Evolutionary conservation across 1,284 basidiomycete genomes (phyloP).

Genomic region (Pascua guehoae): DNA sequence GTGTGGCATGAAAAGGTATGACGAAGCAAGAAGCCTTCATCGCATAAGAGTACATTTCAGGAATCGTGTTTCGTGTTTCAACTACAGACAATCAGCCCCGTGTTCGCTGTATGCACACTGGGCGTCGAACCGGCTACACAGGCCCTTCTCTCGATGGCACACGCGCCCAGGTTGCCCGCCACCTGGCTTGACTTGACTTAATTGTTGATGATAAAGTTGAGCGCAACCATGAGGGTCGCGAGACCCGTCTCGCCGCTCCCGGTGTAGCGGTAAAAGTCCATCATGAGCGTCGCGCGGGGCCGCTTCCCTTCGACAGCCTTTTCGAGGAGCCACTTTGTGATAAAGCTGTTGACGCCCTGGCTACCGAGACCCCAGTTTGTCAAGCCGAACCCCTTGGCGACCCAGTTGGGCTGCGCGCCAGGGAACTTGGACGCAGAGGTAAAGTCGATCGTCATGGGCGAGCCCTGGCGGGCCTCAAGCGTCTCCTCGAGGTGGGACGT

Average conservation of each 20-base stretch:
- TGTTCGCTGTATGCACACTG: too few species aligned
- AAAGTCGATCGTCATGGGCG: slow-evolving; percentile 62
- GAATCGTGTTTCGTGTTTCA: too few species aligned
- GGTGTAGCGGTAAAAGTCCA: slow-evolving; percentile 40
- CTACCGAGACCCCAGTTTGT: slow-evolving; percentile 67
- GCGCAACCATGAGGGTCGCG: slow-evolving; percentile 12
- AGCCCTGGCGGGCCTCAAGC: slow-evolving; percentile 1
- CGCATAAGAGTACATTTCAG: too few species aligned
- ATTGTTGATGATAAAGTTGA: slow-evolving; percentile 12
- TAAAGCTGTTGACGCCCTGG: slow-evolving; percentile 71
- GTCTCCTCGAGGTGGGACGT: slow-evolving; percentile 22
- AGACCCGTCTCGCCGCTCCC: slow-evolving; percentile 7
- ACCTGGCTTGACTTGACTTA: too few species aligned
- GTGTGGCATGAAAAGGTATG: too few species aligned
- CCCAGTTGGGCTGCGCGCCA: slow-evolving; percentile 59
- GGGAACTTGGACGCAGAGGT: slow-evolving; percentile 74
- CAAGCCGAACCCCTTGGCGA: slow-evolving; percentile 77
- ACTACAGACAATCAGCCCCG: too few species aligned
- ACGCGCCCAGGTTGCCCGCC: too few species aligned
- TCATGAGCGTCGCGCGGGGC: slow-evolving; percentile 34
- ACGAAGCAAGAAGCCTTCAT: too few species aligned
- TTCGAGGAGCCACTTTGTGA: slow-evolving; percentile 65
- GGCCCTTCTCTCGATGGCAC: too few species aligned
- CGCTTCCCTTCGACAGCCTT: slow-evolving; percentile 23
- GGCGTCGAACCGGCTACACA: too few species aligned